Percentiles rank a stretch among this genome's conserved stretches.
These are phyloP conservation scores for Microsporum audouinii DNA, from an alignment of 2,329 filamentous ascomycete species.

Conservation along the genomic window DNA sequence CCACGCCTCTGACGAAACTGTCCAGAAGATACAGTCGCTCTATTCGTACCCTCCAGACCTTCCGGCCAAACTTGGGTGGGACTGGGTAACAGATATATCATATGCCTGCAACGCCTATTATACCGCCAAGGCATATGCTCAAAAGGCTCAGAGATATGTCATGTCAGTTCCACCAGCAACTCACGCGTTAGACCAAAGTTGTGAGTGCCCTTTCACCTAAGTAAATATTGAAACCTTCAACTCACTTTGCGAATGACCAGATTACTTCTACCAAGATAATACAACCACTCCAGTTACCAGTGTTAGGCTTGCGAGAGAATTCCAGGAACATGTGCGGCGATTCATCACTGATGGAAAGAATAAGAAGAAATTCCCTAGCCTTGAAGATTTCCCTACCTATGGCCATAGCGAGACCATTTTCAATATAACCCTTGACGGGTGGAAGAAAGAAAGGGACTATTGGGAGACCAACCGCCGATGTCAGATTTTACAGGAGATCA, in stretches of 20 bases:
- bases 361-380: not conserved
- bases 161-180: conserved; percentile 12
- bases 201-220: conserved; percentile 6
- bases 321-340: conserved; percentile 10
- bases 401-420: conserved; percentile 2
- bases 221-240: not conserved
- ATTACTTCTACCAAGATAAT: conserved; percentile 8
- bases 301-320: conserved; percentile 6
- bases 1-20: conserved; percentile 4
- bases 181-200: conserved; percentile 10
- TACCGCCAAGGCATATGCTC: conserved; percentile 7
- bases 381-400: conserved; percentile 7
- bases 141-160: conserved; percentile 9
- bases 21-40: conserved; percentile 8
- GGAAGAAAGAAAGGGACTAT: conserved; percentile 6
- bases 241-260: not conserved
- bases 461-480: conserved; percentile 7
- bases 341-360: conserved; percentile 8
- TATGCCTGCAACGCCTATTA: conserved; percentile 12
- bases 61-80: conserved; percentile 10
- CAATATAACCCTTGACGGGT: conserved; percentile 8
- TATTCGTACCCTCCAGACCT: conserved; percentile 9
- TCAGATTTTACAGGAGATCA: conserved; percentile 5
- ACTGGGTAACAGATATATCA: conserved; percentile 10
- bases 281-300: conserved; percentile 6